Percentiles rank a stretch among this genome's conserved stretches.
Conservation (phyloP, 2,329 filamentous ascomycete genomes). For the Neofusicoccum kwambonambiense region DNA sequence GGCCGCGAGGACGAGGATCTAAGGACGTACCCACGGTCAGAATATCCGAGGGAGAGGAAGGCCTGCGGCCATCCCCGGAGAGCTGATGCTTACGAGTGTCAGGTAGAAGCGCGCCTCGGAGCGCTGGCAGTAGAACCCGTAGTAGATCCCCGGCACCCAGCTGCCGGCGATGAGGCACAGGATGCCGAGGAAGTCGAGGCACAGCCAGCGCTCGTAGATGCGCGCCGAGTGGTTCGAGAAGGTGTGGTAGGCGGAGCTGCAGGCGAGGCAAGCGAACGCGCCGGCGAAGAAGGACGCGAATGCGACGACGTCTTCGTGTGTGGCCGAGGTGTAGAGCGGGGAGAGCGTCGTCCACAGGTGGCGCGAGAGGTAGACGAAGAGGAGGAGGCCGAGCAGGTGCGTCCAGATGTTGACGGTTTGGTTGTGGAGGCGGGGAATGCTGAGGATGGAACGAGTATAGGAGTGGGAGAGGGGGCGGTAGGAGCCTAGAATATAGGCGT, state of each 20-base stretch:
- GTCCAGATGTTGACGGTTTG: constrained; percentile 71
- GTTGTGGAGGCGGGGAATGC: constrained; percentile 65
- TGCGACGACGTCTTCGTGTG: constrained; percentile 34
- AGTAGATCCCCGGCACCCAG: constrained; percentile 77
- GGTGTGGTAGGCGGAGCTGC: constrained; percentile 72
- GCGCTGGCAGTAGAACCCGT: constrained; percentile 48
- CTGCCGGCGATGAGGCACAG: constrained; percentile 87
- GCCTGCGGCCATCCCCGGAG: no score
- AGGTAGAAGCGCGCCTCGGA: constrained; percentile 38
- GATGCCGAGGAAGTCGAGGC: constrained; percentile 92
- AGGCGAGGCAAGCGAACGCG: constrained; percentile 45
- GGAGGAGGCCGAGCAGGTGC: constrained; percentile 51
- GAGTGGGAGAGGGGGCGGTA: constrained; percentile 65
- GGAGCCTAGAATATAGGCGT: constrained; percentile 65
- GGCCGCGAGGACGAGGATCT: constrained; percentile 11
- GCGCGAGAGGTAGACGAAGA: constrained; percentile 24
- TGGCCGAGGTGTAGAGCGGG: constrained; percentile 34
- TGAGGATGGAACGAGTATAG: constrained; percentile 57
- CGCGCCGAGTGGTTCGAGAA: constrained; percentile 78
- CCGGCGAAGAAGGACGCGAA: constrained; percentile 41
- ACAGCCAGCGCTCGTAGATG: constrained; percentile 82
- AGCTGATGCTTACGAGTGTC: constrained; percentile 26
- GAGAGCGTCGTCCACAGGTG: constrained; percentile 26
- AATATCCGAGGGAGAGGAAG: no score
- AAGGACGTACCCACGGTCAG: no score